These are phyloP conservation scores for Diospyros lotus DNA, from an alignment of 148 eudicot species.

Conservation along the genomic window DNA sequence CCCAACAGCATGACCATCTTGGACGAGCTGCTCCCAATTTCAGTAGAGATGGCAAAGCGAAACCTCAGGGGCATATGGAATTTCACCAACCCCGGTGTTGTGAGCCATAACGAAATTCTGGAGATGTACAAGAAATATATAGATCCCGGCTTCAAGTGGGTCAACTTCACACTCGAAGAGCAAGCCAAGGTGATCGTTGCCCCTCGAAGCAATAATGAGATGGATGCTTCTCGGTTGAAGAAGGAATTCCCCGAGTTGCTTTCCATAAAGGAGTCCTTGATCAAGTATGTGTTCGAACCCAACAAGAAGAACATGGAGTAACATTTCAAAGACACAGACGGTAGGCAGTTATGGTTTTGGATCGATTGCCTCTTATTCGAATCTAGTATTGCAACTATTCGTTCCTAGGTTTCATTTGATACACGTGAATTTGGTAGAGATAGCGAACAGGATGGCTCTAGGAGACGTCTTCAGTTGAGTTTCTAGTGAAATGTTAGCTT, in stretches of 20 bases:
- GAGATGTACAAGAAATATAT: slow-evolving; percentile 55
- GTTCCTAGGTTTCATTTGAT: not conserved
- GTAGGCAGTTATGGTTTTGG: slow-evolving; percentile 2
- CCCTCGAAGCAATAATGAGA: slow-evolving; percentile 49
- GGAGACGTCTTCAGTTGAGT: not conserved
- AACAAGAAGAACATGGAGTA: slow-evolving; percentile 26
- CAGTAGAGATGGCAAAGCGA: slow-evolving; percentile 60
- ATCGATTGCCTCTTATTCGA: not conserved
- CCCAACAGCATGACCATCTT: slow-evolving; percentile 62
- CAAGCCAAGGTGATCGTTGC: slow-evolving; percentile 63
- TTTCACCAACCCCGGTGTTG: slow-evolving; percentile 57
- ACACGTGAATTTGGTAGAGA: not conserved
- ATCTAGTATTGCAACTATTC: not conserved
- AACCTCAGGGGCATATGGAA: slow-evolving; percentile 53
- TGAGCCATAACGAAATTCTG: slow-evolving; percentile 55
- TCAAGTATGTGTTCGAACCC: slow-evolving; percentile 58
- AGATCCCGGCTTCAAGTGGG: slow-evolving; percentile 39
- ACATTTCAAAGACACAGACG: too few relatives aligned
- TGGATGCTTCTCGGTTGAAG: slow-evolving; percentile 55
- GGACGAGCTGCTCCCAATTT: slow-evolving; percentile 58
- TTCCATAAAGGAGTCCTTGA: slow-evolving; percentile 47
- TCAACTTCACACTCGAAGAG: slow-evolving; percentile 53
- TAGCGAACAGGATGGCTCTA: not conserved
- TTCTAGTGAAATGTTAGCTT: not conserved
- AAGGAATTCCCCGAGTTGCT: slow-evolving; percentile 50